A percentile compares a stretch with the other conserved stretches of the same genome.
phyloP scores from a whole-genome alignment of 805 yeast genomes.

The Blastobotrys peoriensis region DNA sequence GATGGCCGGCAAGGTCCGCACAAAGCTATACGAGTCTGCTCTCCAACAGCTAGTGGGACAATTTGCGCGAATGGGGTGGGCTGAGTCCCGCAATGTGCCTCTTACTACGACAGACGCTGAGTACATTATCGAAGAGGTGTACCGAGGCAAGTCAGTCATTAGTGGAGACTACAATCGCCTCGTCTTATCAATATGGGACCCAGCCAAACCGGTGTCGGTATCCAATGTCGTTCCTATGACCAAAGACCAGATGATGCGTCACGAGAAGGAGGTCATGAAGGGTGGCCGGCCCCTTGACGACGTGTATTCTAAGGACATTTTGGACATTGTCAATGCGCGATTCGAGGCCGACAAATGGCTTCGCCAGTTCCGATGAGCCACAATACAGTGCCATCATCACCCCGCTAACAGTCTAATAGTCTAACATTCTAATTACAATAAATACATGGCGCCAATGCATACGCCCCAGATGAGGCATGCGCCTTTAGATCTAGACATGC shows the following conservation, averaged over 20 bases:
- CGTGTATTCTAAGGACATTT: constrained; percentile 57
- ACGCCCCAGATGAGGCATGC: too few species aligned
- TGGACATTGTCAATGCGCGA: constrained; percentile 55
- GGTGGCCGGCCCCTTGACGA: constrained; percentile 55
- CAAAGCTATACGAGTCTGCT: constrained; percentile 77
- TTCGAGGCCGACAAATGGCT: constrained; percentile 73
- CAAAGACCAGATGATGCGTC: constrained; percentile 74
- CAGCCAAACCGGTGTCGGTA: constrained; percentile 50
- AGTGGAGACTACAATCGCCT: constrained; percentile 77
- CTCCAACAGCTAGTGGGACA: constrained; percentile 83
- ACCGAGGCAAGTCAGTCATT: constrained; percentile 84
- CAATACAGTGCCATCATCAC: too few species aligned
- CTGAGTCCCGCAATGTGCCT: constrained; percentile 66
- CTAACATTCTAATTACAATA: too few species aligned
- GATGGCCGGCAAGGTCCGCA: constrained; percentile 81
- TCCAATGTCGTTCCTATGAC: constrained; percentile 87
- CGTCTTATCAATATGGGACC: constrained; percentile 82
- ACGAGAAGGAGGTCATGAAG: constrained; percentile 66
- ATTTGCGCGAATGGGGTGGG: constrained; percentile 66
- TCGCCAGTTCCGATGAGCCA: constrained; percentile 47
- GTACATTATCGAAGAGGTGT: constrained; percentile 85
- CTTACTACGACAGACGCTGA: constrained; percentile 61
- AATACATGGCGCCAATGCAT: too few species aligned
- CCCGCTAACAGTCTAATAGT: too few species aligned
- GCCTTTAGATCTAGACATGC: not conserved